Conservation (phyloP, 371 early-diverging fungal species). For the Dichotomocladium elegans region DNA sequence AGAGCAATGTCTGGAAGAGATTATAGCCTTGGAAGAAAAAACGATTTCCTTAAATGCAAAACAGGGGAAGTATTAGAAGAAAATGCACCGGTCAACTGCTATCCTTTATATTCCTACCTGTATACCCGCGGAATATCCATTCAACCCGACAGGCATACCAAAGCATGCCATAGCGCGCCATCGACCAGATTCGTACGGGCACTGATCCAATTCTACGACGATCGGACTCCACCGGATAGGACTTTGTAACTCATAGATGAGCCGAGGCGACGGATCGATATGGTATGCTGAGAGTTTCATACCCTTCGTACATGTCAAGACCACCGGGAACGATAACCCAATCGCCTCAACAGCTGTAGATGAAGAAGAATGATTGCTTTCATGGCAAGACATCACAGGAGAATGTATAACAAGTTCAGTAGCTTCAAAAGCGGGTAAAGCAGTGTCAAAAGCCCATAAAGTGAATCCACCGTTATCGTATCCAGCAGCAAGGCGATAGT, state of each 20-base stretch:
- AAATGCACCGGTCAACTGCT: not conserved
- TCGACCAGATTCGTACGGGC: not conserved
- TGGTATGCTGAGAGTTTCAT: conserved; percentile 29
- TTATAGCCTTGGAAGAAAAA: conserved; percentile 11
- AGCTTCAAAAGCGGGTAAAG: not conserved
- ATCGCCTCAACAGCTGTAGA: conserved; percentile 21
- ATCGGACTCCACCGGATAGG: conserved; percentile 32
- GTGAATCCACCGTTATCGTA: conserved; percentile 41
- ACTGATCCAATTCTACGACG: conserved; percentile 11
- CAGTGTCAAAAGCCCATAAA: conserved; percentile 26
- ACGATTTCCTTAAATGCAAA: conserved; percentile 21
- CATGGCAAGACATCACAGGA: not conserved
- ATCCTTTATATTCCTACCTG: conserved; percentile 20
- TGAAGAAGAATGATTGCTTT: too few species aligned
- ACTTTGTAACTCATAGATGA: conserved; percentile 33
- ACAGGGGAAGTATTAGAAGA: not conserved
- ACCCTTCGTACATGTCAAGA: conserved; percentile 25
- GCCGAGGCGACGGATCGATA: conserved; percentile 8
- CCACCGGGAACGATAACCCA: conserved; percentile 26
- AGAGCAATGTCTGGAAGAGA: conserved; percentile 30
- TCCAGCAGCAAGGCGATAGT: conserved; percentile 31
- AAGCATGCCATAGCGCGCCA: conserved; percentile 36
- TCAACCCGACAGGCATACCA: conserved; percentile 25
- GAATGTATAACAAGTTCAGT: conserved; percentile 11
- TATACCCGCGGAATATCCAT: conserved; percentile 29